Base-by-base conservation (phyloP, 1,284 basidiomycete species). In the Malassezia obtusa region DNA sequence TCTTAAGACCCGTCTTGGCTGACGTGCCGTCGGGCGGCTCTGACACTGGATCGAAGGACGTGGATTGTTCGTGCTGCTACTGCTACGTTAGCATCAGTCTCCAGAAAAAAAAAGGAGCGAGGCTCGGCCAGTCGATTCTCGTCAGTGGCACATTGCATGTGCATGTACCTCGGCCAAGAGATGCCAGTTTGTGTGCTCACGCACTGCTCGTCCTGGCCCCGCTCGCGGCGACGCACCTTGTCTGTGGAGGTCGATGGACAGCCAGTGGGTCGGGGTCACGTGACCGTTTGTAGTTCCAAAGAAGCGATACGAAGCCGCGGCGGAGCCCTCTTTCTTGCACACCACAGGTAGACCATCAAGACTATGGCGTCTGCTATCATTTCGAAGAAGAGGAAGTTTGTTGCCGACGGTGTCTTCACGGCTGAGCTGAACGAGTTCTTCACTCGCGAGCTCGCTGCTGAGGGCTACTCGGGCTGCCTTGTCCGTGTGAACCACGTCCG, bases 391-490 rank as follows among this genome's bases (percentile, higher is more conserved):
- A 70, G 68, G 62, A 70, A 70, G 84, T 95, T 95, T 76, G 88
- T 96, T 75, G 90, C 90, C 62, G 91, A 95, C 76, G 89, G 89
- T 84, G 90, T 94, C 58, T 94, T 94, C 83, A 89, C 89, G 76
- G 90, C 91, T 71, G 90, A 95, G 79, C 83, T 95, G 76, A 90
- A 89, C 76, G 91, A 95, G 78, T 95, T 95, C 82, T 94, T 80
- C 80, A 94, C 88, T 63, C 89, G 92, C 69, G 92, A 98, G 79
- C 87, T 98, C 75, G 87, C 92, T 57, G 92, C 94, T 79, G 94
- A 99, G 79, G 94, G 94, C 73, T 99, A 98, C 83, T 96, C 94
- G 77, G 94, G 94, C 59, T 99, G 94, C 77, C 94, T 98, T 80
- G 94, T 99, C 78, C 90, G 94, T 75, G 91, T 96, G 62, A 98